phyloP scores from a whole-genome alignment of 2,329 filamentous ascomycete genomes.

The Penicillium hordei region DNA sequence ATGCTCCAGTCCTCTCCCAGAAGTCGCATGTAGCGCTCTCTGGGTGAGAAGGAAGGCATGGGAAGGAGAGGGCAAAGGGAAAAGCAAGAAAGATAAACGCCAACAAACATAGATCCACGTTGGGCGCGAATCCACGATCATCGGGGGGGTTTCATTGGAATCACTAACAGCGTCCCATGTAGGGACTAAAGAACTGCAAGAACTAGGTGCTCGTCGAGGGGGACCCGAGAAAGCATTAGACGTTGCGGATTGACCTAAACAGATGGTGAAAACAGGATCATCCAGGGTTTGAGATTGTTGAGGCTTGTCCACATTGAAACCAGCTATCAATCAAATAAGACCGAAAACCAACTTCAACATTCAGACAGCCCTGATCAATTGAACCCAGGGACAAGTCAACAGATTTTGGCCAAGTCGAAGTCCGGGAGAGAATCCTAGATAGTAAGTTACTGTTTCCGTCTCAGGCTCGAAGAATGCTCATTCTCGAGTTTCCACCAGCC shows the following conservation, averaged over 20 bases:
- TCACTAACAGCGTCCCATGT: constrained; percentile 7
- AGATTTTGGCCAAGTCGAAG: neutral
- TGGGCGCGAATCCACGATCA: constrained; percentile 11
- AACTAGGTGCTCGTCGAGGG: constrained; percentile 4
- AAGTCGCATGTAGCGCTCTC: constrained; percentile 37
- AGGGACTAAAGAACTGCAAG: neutral
- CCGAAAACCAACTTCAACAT: neutral
- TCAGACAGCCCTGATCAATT: neutral
- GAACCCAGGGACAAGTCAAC: neutral
- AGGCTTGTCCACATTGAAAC: neutral
- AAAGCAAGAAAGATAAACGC: constrained; percentile 18
- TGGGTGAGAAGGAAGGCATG: constrained; percentile 38
- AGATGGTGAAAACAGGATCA: neutral
- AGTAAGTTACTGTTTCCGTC: constrained; percentile 3
- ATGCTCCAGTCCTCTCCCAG: constrained; percentile 33
- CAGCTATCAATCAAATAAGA: neutral
- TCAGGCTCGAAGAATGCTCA: neutral
- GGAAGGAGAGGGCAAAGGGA: constrained; percentile 14
- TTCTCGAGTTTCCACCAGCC: neutral
- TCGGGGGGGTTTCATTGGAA: constrained; percentile 9
- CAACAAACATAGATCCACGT: constrained; percentile 14
- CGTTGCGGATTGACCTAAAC: neutral
- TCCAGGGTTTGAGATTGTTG: neutral
- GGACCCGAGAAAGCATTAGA: neutral
- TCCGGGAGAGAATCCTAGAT: constrained; percentile 4